Evolutionary conservation across 306 rosid genomes (phyloP), one percentile per base, ranked within the genome.

Genomic region (Lotus japonicus): DNA sequence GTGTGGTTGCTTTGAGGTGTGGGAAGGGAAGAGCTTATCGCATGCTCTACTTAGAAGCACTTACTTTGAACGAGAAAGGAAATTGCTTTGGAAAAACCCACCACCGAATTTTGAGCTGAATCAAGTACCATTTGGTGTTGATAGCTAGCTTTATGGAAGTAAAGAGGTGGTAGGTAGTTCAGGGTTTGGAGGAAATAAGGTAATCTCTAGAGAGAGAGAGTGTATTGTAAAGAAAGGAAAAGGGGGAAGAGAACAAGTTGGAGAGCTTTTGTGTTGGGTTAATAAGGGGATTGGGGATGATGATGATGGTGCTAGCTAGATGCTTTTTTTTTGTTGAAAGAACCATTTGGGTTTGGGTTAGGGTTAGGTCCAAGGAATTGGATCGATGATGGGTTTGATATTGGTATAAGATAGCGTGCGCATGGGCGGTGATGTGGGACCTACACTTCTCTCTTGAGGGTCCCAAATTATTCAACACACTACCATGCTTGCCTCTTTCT

Each of bases 341-440:
- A 18, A 69, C 56, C 11, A 44, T 67, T 70, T 73, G 80, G 83
- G 79, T 75, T 82, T 79, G 86, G 87, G 81, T 83, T 91, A 88
- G 97, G 96, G 85, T 88, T 88, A 85, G 94, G 96, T 83, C 86
- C 77, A 79, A 73, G 80, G 89, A 84, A 84, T 81, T 55, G 83
- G 88, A 79, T 82, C 36, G 77, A 75, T 90, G 65, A 84, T 77
- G 83, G 85, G 77, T 80, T 85, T 72, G 81, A 77, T 84, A 61
- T 62, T 52, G 89, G 85, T n/a, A n/a, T 78, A 82, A 76, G 82
- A 82, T 91, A 78, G 88, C 81, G 83, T 89, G 95, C 89, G 82
- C 85, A 70, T 85, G 89, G 95, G 92, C 88, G 91, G 96, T 89
- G 77, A 10, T 19, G 84, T 83, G 90, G 96, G 76, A 16, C 89